A percentile compares a stretch with the other conserved stretches of the same genome.
phyloP scores from a whole-genome alignment of 2,329 filamentous ascomycete genomes.

The Apiospora saccharicola region DNA sequence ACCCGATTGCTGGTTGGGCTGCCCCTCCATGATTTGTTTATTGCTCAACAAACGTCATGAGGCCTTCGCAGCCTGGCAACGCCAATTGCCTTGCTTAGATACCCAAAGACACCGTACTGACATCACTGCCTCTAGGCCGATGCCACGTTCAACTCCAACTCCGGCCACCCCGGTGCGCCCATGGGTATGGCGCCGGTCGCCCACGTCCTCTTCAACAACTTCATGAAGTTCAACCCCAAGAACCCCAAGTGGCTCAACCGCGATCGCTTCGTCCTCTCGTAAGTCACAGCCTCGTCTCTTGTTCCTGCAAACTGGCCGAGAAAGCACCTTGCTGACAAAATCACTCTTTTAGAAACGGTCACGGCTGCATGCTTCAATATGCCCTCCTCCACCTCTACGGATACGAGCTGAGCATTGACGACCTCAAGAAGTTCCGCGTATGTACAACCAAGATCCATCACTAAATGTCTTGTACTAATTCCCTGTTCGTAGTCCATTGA shows the following conservation, averaged over 20 bases:
- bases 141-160: conserved; percentile 96
- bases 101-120: conserved; percentile 6
- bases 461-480: background rate
- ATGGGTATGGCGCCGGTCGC: conserved; percentile 96
- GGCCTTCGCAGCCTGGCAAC: conserved; percentile 39
- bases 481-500: conserved; percentile 53
- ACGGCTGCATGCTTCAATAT: conserved; percentile 99
- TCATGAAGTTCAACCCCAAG: conserved; percentile 99
- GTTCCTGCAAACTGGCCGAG: background rate
- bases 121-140: conserved; percentile 72
- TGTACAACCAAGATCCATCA: conserved; percentile 44
- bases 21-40: conserved; percentile 4
- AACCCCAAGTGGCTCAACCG: conserved; percentile 97
- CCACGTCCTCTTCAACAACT: conserved; percentile 98
- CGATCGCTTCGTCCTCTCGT: conserved; percentile 99
- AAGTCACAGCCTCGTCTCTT: conserved; percentile 54
- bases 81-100: conserved; percentile 24
- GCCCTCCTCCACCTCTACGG: conserved; percentile 96
- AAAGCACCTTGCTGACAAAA: conserved; percentile 24
- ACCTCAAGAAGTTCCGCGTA: conserved; percentile 96
- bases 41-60: conserved; percentile 18
- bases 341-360: conserved; percentile 77
- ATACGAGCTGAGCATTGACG: conserved; percentile 85
- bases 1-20: conserved; percentile 33
- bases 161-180: conserved; percentile 96